phyloP scores from a whole-genome alignment of 2,329 filamentous ascomycete genomes.

The Aspergillus japonicus region DNA sequence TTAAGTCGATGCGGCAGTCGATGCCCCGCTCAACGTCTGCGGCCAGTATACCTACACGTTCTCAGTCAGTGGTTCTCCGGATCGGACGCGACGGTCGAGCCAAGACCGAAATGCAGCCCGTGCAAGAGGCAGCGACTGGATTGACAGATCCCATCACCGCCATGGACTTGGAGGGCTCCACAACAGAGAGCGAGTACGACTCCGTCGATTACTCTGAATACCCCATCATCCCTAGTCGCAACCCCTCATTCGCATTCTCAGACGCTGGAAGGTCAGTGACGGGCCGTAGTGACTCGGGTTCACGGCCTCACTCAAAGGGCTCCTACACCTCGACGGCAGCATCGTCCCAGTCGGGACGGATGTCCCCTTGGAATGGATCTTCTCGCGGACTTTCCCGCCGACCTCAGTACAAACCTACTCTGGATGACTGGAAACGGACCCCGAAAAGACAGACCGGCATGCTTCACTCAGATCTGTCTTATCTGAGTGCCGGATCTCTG shows the following conservation, averaged over 20 bases:
- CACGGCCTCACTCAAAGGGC: slow-evolving; percentile 45
- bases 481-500: slow-evolving; percentile 29
- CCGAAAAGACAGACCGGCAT: slow-evolving; percentile 35
- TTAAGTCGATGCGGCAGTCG: slow-evolving; percentile 37
- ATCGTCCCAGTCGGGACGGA: slow-evolving; percentile 42
- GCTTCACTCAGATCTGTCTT: slow-evolving; percentile 33
- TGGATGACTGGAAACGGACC: slow-evolving; percentile 33
- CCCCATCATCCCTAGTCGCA: slow-evolving; percentile 36
- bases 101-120: slow-evolving; percentile 45
- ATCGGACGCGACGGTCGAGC: slow-evolving; percentile 51
- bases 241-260: slow-evolving; percentile 42
- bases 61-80: slow-evolving; percentile 46
- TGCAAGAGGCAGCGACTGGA: slow-evolving; percentile 32
- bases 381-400: slow-evolving; percentile 27
- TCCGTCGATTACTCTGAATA: slow-evolving; percentile 44
- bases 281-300: slow-evolving; percentile 35
- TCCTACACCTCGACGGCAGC: slow-evolving; percentile 44
- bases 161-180: slow-evolving; percentile 45
- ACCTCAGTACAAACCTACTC: slow-evolving; percentile 23
- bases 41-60: slow-evolving; percentile 32
- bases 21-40: slow-evolving; percentile 33
- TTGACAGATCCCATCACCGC: slow-evolving; percentile 36
- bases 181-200: slow-evolving; percentile 44
- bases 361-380: slow-evolving; percentile 43
- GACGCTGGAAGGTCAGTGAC: slow-evolving; percentile 31